These are phyloP conservation scores for Puccinellia tenuiflora DNA, from an alignment of 176 grass and related monocot genomes.

Conservation along the genomic window DNA sequence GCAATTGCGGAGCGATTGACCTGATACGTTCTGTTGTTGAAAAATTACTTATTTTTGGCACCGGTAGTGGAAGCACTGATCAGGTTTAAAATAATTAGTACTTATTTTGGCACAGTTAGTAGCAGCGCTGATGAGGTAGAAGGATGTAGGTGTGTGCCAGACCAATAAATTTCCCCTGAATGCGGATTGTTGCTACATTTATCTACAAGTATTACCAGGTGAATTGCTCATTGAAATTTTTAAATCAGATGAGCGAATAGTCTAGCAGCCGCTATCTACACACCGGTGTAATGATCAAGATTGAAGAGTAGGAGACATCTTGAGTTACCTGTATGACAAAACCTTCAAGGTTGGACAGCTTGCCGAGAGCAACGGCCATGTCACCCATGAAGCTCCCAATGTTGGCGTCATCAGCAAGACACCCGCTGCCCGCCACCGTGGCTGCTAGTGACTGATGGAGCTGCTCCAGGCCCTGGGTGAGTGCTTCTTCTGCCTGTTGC, in stretches of 20 bases:
- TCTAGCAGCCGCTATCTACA: neutral
- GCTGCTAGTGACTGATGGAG: constrained; percentile 67
- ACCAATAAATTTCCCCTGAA: neutral
- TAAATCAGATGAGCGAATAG: neutral
- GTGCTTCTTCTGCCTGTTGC: constrained; percentile 93
- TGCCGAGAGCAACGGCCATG: constrained; percentile 77
- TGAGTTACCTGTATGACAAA: constrained; percentile 74
- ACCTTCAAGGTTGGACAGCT: constrained; percentile 77
- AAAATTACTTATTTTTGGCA: constrained; percentile 3
- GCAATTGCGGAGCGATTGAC: neutral
- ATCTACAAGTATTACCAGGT: neutral
- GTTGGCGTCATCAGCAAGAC: constrained; percentile 32
- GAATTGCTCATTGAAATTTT: neutral
- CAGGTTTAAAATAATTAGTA: neutral
- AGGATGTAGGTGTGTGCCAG: neutral
- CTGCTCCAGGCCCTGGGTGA: constrained; percentile 81
- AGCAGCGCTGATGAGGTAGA: neutral
- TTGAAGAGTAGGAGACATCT: neutral
- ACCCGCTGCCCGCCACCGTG: constrained; percentile 44
- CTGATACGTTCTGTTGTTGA: neutral
- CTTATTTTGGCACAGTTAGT: neutral
- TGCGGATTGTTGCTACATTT: neutral
- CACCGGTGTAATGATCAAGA: neutral
- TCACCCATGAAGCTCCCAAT: constrained; percentile 62
- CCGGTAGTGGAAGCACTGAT: neutral